Percentiles rank a stretch among this genome's conserved stretches.
phyloP scores from a whole-genome alignment of 2,329 filamentous ascomycete genomes.

The Allantophomopsis lycopodina region DNA sequence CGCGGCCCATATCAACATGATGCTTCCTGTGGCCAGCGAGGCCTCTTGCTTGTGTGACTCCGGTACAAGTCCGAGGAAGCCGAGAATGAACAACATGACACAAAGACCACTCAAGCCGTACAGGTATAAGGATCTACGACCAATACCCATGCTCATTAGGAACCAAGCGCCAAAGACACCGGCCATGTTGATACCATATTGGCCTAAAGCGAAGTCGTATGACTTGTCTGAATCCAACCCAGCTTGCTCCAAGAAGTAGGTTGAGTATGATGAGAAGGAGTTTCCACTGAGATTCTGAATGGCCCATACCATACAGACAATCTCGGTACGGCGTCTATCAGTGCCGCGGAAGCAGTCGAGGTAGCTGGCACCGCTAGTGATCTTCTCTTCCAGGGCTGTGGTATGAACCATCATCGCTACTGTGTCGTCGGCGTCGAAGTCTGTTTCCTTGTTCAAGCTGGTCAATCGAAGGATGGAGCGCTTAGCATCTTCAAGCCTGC shows the following conservation, averaged over 20 bases:
- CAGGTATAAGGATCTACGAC: slow-evolving; percentile 37
- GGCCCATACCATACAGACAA: slow-evolving; percentile 45
- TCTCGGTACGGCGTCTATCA: slow-evolving; percentile 38
- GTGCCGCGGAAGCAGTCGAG: slow-evolving; percentile 33
- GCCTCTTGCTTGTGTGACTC: slow-evolving; percentile 9
- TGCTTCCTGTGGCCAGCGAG: slow-evolving; percentile 22
- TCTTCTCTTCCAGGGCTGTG: slow-evolving; percentile 37
- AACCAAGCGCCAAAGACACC: slow-evolving; percentile 40
- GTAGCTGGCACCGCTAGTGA: slow-evolving; percentile 29
- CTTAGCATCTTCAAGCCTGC: slow-evolving; percentile 30
- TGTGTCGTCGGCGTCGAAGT: slow-evolving; percentile 30
- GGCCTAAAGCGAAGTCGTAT: slow-evolving; percentile 40
- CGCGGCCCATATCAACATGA: slow-evolving; percentile 75
- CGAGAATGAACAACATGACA: slow-evolving; percentile 64
- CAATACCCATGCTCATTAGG: slow-evolving; percentile 25
- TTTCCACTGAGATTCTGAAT: slow-evolving; percentile 52
- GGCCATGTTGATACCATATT: slow-evolving; percentile 32
- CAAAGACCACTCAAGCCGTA: slow-evolving; percentile 29
- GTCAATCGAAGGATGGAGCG: slow-evolving; percentile 17
- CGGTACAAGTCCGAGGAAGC: slow-evolving; percentile 40
- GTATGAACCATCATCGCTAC: slow-evolving; percentile 44
- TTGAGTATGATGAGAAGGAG: slow-evolving; percentile 50
- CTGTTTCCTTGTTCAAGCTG: slow-evolving; percentile 23
- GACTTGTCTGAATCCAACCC: slow-evolving; percentile 32
- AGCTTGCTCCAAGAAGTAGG: slow-evolving; percentile 44